Evolutionary conservation across 176 grass and related monocot species (phyloP).

Genomic region (Melocanna baccifera): DNA sequence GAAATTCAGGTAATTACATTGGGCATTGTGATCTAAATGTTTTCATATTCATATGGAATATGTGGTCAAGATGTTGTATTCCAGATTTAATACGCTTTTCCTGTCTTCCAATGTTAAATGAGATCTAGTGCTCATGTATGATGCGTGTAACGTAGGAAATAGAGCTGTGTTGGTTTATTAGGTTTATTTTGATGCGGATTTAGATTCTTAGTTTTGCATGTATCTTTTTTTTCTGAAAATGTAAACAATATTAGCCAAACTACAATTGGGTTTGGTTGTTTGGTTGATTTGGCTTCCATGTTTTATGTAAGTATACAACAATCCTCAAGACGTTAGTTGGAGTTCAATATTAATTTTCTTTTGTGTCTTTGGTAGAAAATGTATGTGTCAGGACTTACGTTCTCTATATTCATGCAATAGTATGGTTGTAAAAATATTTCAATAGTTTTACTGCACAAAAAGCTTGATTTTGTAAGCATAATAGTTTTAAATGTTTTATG

Average conservation of each 20-base stretch:
- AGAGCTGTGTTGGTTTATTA: background rate
- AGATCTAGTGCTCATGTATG: background rate
- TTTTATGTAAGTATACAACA: conserved; percentile 6
- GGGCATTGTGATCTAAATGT: background rate
- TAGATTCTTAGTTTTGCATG: background rate
- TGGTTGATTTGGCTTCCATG: background rate
- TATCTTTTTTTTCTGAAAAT: background rate
- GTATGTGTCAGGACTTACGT: background rate
- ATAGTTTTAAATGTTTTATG: background rate
- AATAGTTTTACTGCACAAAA: conserved; percentile 1
- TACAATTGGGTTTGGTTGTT: background rate
- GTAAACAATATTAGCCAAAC: background rate
- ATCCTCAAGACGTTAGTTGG: background rate
- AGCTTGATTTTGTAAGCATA: background rate
- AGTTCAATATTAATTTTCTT: conserved; percentile 2
- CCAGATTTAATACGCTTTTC: conserved; percentile 20
- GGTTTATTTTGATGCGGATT: background rate
- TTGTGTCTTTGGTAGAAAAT: background rate
- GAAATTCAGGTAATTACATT: conserved; percentile 37
- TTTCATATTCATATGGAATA: background rate
- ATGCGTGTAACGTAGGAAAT: conserved; percentile 16
- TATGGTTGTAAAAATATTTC: background rate
- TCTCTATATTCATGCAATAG: background rate
- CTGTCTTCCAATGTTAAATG: background rate
- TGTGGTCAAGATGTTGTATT: conserved; percentile 1